Evolutionary conservation across 495 filamentous ascomycete species (phyloP).

Genomic region (Hypomontagnella submonticulosa): DNA sequence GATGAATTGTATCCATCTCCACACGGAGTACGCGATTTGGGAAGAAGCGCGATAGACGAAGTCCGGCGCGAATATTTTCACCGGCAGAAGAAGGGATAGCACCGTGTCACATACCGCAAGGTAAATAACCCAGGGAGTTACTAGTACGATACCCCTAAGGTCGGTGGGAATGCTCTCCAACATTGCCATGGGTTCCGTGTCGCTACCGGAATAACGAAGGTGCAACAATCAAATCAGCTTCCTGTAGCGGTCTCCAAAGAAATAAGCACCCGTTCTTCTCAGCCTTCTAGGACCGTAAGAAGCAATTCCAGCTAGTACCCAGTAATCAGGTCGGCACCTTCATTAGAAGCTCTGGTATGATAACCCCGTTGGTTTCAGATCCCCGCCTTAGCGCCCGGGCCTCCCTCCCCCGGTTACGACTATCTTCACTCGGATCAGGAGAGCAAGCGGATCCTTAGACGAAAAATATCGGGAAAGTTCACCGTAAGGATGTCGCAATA

Average conservation of each 20-base stretch:
- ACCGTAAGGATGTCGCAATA: slow-evolving; percentile 3
- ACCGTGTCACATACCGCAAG: slow-evolving; percentile 61
- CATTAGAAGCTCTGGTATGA: not conserved
- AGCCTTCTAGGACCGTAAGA: slow-evolving; percentile 1
- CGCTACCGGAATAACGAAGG: not conserved
- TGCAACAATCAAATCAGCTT: not conserved
- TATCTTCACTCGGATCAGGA: slow-evolving; percentile 12
- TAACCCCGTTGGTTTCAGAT: slow-evolving; percentile 23
- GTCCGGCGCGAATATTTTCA: slow-evolving; percentile 59
- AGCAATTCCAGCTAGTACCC: slow-evolving; percentile 5
- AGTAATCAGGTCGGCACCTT: not conserved
- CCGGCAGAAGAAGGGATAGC: slow-evolving; percentile 62
- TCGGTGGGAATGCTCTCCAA: slow-evolving; percentile 38
- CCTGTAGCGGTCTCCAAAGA: not conserved
- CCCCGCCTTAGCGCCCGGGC: slow-evolving; percentile 7
- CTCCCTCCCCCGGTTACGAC: slow-evolving; percentile 15
- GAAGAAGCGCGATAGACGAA: slow-evolving; percentile 62
- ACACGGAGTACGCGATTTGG: slow-evolving; percentile 59
- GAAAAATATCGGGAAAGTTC: slow-evolving; percentile 10
- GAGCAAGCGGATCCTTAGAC: slow-evolving; percentile 6
- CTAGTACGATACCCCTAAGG: slow-evolving; percentile 56
- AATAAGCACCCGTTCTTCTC: slow-evolving; percentile 1
- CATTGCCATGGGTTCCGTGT: slow-evolving; percentile 25
- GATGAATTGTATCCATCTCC: slow-evolving; percentile 64
- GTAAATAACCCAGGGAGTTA: slow-evolving; percentile 61